Evolutionary conservation across 768 basidiomycete species (phyloP), one percentile per base, ranked within the genome.

Genomic region (Lactifluus pinguis): DNA sequence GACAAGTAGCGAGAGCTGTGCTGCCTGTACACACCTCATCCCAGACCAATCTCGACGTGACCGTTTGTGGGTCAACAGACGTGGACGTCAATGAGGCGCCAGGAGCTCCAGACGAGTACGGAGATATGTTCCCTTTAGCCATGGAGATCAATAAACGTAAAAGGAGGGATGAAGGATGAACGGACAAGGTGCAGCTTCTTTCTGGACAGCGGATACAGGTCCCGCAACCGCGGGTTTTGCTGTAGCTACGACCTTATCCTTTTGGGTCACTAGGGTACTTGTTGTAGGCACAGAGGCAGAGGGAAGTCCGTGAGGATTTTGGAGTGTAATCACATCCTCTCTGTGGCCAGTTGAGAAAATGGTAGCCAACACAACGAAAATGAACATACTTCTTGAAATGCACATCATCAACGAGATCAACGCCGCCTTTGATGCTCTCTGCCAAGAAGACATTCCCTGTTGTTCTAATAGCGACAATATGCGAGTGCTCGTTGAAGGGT

Each of bases 1-100:
- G 58, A 29, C 50, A 49, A 51, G 14, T 42, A 25, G 39, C 34
- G 10, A 53, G 57, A 11, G 53, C 47, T 7, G 6, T 21, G 13
- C 13, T 21, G 44, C 38, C 34, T 11, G 19, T 45, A 34, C 32
- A 71, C 76, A 85, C 87, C 75, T 98, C 97, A 72, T 99, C 95
- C 84, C 94, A 95, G n/a, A 98, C 76, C 4, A 97, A 82, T 67
- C 89, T 85, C 51, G 94, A 85, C 49, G 79, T 83, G 25, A 76
- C 74, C 3, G 80, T 81, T 59, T 84, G 82, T 13, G 93, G 87
- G 66, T 90, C 89, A 58, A 94, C 80, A 4, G 94, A 87, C 0
- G 97, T 98, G 2, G 92, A 94, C 0, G 97, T 99, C 50, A 99
- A 74, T 0, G 94, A 93, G 3, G 95, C 97, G 53, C 95, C 93